Conservation (phyloP, 495 filamentous ascomycete species). For the Talaromyces proteolyticus region DNA sequence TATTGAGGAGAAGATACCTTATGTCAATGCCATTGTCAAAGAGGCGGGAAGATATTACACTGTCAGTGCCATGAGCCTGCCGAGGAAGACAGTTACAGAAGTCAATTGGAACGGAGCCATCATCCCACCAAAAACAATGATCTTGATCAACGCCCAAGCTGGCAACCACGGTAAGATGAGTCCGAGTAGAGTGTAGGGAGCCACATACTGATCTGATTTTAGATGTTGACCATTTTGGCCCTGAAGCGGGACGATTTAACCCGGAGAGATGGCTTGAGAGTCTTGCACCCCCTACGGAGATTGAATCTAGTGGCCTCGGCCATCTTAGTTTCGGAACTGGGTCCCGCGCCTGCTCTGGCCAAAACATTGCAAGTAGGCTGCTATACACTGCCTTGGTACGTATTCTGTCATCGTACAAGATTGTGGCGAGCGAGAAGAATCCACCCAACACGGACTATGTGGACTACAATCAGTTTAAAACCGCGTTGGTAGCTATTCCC, state of each 20-base stretch:
- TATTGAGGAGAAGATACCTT: slow-evolving; percentile 41
- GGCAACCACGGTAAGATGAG: slow-evolving; percentile 45
- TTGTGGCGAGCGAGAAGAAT: slow-evolving; percentile 39
- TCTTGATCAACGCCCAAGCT: slow-evolving; percentile 52
- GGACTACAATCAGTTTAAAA: slow-evolving; percentile 52
- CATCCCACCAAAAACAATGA: slow-evolving; percentile 50
- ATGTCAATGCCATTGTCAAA: slow-evolving; percentile 45
- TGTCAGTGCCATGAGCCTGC: slow-evolving; percentile 48
- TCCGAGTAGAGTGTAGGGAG: no score
- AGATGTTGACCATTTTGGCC: slow-evolving; percentile 48
- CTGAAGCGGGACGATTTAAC: slow-evolving; percentile 41
- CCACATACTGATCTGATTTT: no score
- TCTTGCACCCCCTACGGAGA: slow-evolving; percentile 28
- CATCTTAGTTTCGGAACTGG: slow-evolving; percentile 51
- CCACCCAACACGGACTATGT: slow-evolving; percentile 53
- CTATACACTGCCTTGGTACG: slow-evolving; percentile 45
- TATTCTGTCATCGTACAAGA: slow-evolving; percentile 40
- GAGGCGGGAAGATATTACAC: slow-evolving; percentile 50
- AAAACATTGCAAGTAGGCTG: slow-evolving; percentile 43
- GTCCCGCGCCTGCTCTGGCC: slow-evolving; percentile 46
- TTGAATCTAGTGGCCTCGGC: slow-evolving; percentile 23
- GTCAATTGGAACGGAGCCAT: slow-evolving; percentile 48
- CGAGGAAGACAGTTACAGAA: slow-evolving; percentile 44
- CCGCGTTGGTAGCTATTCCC: slow-evolving; percentile 49
- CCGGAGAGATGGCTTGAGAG: slow-evolving; percentile 46